Evolutionary conservation across 164 flowering plant genomes (phyloP), one percentile per base, ranked within the genome.

Genomic region (Aristolochia contorta): DNA sequence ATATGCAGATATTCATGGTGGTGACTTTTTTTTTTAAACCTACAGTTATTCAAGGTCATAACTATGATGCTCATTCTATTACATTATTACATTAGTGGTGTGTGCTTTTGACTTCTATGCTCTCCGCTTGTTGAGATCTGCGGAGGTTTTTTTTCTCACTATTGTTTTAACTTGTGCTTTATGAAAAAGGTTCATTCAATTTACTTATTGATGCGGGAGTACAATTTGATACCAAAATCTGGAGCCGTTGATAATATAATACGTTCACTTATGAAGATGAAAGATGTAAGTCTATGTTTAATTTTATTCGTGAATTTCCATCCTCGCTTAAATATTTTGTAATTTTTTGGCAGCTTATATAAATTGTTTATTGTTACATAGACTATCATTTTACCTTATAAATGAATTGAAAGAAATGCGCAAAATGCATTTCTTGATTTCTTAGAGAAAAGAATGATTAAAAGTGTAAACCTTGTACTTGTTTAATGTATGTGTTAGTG

Each of bases 241-340:
- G 96, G 86, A 69, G 82, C 86, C 46, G 82, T 75, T 69, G 81
- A 83, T 69, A 69, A 63, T 51, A 74, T 92, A 84, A 83, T 89
- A 74, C 72, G 64, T 65, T 66, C 84, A 72, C 47, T 59, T 60
- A 85, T 79, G 63, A 89, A 60, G 71, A 82, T 87, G 88, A 87
- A 84, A 82, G 87, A 92, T 82, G 98, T 92, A 78, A 78, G 87
- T 82, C 56, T 47, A 48, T 47, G 1, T 16, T 12, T 22, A 9
- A 2, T 59, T 22, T 20, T 9, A 30, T 30, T 16, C 5, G 5
- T 27, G 30, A 27, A 2, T 27, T 56, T 18, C 25, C 46, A 56
- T 33, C 13, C 16, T 56, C 8, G 6, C 19, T 3, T 37, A 3
- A 37, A 37, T 30, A n/a, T n/a, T 33, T 23, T 6, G 32, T 56